Evolutionary conservation across 176 grass and related monocot species (phyloP).

Genomic region (Miscanthus lutarioriparius): DNA sequence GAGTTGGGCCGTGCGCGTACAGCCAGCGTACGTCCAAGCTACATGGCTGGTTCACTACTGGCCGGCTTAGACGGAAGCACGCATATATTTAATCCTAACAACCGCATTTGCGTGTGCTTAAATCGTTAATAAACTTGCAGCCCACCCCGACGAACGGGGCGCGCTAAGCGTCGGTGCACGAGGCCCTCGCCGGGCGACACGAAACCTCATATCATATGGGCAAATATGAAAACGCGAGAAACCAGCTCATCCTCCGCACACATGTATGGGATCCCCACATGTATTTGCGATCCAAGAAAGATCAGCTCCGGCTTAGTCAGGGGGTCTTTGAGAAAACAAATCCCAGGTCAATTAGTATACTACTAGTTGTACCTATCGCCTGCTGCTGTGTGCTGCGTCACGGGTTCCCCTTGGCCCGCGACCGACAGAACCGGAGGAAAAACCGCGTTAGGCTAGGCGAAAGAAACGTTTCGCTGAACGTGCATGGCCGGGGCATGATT

Average conservation of each 20-base stretch:
- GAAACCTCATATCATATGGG: background rate
- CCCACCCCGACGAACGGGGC: background rate
- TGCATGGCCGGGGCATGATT: conserved; percentile 14
- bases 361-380: background rate
- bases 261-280: too few relatives aligned
- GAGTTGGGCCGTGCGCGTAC: background rate
- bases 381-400: too few relatives aligned
- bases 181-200: background rate
- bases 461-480: conserved; percentile 22
- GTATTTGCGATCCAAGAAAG: conserved; percentile 25
- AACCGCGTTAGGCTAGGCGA: background rate
- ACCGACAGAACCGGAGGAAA: conserved; percentile 37
- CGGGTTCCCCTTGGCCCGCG: conserved; percentile 11
- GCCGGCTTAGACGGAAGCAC: conserved; percentile 25
- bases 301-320: background rate
- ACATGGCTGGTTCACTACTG: background rate
- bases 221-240: background rate
- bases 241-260: conserved; percentile 24
- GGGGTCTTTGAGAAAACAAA: conserved; percentile 38
- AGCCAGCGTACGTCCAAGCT: background rate
- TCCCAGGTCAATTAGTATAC: conserved; percentile 4
- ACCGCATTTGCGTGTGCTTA: conserved; percentile 42
- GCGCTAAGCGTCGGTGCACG: conserved; percentile 53
- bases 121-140: conserved; percentile 27
- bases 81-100: background rate